These are phyloP conservation scores for Lentinula raphanica DNA, from an alignment of 768 basidiomycete species.

Conservation along the genomic window DNA sequence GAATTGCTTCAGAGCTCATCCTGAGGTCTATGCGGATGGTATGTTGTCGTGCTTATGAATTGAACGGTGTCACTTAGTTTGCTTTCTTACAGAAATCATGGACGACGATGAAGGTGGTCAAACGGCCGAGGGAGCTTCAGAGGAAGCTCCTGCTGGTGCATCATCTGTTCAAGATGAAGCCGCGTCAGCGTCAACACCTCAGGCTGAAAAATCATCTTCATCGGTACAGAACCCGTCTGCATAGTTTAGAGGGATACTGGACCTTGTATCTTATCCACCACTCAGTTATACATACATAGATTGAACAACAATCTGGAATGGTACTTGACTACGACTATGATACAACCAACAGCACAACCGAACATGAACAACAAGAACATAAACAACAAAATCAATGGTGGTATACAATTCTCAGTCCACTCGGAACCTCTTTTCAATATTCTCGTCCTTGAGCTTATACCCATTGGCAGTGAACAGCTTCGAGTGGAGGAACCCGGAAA, in stretches of 20 bases:
- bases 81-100: slow-evolving; percentile 50
- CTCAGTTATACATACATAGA: no score
- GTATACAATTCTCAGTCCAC: slow-evolving; percentile 23
- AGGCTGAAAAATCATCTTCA: not conserved
- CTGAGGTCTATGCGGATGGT: slow-evolving; percentile 95
- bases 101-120: slow-evolving; percentile 50
- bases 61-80: not conserved
- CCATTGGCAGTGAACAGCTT: slow-evolving; percentile 86
- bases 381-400: slow-evolving; percentile 10
- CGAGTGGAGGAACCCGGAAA: slow-evolving; percentile 77
- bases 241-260: not conserved
- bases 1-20: slow-evolving; percentile 92
- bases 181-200: not conserved
- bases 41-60: slow-evolving; percentile 23
- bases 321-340: no score
- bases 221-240: not conserved
- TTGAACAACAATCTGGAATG: no score
- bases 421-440: slow-evolving; percentile 74
- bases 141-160: not conserved
- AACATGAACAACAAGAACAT: slow-evolving; percentile 15
- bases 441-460: slow-evolving; percentile 63
- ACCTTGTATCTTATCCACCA: not conserved
- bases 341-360: no score
- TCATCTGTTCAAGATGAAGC: not conserved
- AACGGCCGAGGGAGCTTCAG: not conserved